phyloP scores from a whole-genome alignment of 768 basidiomycete species.

The Trametes coccinea region DNA sequence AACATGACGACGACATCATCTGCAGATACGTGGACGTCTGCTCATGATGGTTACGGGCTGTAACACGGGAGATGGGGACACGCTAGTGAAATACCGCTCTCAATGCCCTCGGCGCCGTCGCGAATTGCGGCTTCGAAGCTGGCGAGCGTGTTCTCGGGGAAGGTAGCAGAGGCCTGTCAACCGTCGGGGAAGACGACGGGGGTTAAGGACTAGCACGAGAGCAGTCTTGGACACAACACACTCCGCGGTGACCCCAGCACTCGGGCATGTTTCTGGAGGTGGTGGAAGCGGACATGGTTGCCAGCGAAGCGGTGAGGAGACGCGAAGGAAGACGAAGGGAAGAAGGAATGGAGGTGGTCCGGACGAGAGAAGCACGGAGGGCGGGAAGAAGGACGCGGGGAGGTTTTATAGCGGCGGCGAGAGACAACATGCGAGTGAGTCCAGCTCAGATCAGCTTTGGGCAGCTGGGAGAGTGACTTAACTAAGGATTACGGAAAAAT shows the following conservation, averaged over 20 bases:
- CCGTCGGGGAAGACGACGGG: slow-evolving; percentile 7
- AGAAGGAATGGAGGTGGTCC: slow-evolving; percentile 1
- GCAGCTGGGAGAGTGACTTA: background rate
- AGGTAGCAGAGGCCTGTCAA: slow-evolving; percentile 75
- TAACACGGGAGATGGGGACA: slow-evolving; percentile 33
- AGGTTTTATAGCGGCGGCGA: slow-evolving; percentile 10
- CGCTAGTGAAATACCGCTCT: slow-evolving; percentile 78
- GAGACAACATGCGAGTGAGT: slow-evolving; percentile 2
- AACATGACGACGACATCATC: slow-evolving; percentile 93
- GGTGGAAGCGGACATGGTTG: slow-evolving; percentile 25
- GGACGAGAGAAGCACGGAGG: slow-evolving; percentile 3
- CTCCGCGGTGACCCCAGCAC: slow-evolving; percentile 80
- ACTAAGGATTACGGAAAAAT: slow-evolving; percentile 9
- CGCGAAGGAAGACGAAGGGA: slow-evolving; percentile 11
- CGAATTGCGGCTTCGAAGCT: slow-evolving; percentile 94
- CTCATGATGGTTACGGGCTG: slow-evolving; percentile 47
- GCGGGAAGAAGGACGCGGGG: background rate
- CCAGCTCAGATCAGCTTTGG: background rate
- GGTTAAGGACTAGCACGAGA: slow-evolving; percentile 10
- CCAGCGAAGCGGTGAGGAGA: slow-evolving; percentile 12
- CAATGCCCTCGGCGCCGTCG: slow-evolving; percentile 95
- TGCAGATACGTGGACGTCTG: slow-evolving; percentile 91
- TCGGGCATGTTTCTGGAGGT: slow-evolving; percentile 41
- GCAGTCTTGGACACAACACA: slow-evolving; percentile 35
- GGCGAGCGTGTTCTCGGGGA: slow-evolving; percentile 93